Conservation (phyloP, 106 monocot genomes). For the Amphibolis antarctica region DNA sequence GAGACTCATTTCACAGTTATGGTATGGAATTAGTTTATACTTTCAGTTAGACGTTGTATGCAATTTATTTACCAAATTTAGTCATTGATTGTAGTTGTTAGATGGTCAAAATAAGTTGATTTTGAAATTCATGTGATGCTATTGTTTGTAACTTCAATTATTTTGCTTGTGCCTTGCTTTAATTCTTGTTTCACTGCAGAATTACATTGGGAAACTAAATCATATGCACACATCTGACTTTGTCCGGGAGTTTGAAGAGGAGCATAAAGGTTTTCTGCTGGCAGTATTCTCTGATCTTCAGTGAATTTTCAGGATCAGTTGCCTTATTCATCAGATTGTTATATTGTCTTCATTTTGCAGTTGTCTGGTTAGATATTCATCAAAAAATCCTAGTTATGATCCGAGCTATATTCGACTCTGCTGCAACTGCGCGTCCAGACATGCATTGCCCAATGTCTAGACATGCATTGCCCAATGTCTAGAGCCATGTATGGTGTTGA, state of each 20-base stretch:
- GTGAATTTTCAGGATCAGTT: background rate
- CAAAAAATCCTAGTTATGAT: conserved; percentile 58
- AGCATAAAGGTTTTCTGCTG: conserved; percentile 63
- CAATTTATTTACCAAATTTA: too few relatives aligned
- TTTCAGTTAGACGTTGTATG: background rate
- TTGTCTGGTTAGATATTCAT: conserved; percentile 87
- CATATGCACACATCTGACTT: conserved; percentile 82
- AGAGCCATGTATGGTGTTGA: conserved; percentile 96
- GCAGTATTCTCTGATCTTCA: background rate
- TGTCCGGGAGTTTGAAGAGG: conserved; percentile 76
- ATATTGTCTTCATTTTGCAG: conserved; percentile 25
- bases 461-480: conserved; percentile 66
- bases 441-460: conserved; percentile 76
- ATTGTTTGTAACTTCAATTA: background rate
- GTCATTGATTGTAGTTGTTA: too few relatives aligned
- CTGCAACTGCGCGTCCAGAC: conserved; percentile 70
- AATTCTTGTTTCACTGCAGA: conserved; percentile 30
- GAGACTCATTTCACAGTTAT: conserved; percentile 99
- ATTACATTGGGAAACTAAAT: conserved; percentile 80
- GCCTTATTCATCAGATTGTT: background rate
- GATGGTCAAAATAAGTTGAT: background rate
- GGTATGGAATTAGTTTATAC: conserved; percentile 32
- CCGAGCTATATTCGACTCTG: conserved; percentile 66
- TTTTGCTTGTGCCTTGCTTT: background rate
- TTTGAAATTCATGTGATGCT: background rate